Evolutionary conservation across 306 rosid genomes (phyloP), one percentile per base, ranked within the genome.

Genomic region (Dryas drummondii): DNA sequence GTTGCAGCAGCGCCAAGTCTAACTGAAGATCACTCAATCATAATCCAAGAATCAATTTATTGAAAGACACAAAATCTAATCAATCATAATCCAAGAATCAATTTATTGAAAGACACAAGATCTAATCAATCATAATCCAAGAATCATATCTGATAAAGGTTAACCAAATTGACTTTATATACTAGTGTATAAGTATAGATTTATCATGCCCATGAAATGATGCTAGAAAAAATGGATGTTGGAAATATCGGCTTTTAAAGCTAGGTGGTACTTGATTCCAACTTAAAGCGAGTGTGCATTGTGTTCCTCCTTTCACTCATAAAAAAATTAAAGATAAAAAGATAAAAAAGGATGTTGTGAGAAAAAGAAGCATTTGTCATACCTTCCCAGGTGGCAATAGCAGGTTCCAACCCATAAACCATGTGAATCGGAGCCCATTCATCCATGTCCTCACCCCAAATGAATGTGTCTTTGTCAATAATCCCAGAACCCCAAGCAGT

Each of bases 361-460:
- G 44, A 60, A 46, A 47, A 19, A 37, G 61, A 17, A 69, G 76
- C 48, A 44, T 9, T 70, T 51, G 59, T 70, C 88, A 76, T 17
- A 94, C 98, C 98, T 85, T 94, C 98, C 98, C 98, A 94, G 62
- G 97, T 94, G 62, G 97, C 97, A 40, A 94, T 82, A 64, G 98
- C 98, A 41, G 83, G 93, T 82, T 94, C 97, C 94, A 94, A 26
- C 78, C 98, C 98, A 66, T 91, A 91, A 70, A 94, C 84, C 98
- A 94, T 94, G 88, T 90, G 94, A 75, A 94, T 87, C 26, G 97
- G 98, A 0, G 96, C 97, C 90, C 91, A 94, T 84, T 91, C 98
- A 81, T 94, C 98, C 97, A 94, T 82, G 84, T 94, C 98, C 15
- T 94, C 98, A 3, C 97, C 97, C 98, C 98, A 94, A 75, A 94